A percentile compares a stretch with the other conserved stretches of the same genome.
phyloP scores from a whole-genome alignment of 768 basidiomycete genomes.

The Pleurotus tuoliensis region DNA sequence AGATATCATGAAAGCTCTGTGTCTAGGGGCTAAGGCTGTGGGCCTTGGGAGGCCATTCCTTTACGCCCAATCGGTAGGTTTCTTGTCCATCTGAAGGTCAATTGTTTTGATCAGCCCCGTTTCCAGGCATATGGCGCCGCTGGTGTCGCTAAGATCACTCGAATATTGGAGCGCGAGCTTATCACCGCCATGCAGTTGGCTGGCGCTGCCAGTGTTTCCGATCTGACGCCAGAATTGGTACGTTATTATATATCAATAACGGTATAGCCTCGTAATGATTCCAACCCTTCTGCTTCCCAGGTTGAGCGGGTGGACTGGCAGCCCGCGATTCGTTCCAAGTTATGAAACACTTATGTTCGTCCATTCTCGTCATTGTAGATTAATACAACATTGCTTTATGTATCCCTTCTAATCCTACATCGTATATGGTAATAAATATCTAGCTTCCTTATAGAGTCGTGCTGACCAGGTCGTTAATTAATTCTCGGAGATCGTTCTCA shows the following conservation, averaged over 20 bases:
- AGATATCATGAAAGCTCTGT: conserved; percentile 89
- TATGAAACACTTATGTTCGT: conserved; percentile 20
- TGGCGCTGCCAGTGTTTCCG: conserved; percentile 60
- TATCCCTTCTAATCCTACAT: too few species aligned
- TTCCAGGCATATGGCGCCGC: conserved; percentile 69
- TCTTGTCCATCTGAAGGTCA: neutral
- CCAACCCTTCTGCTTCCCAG: conserved; percentile 22
- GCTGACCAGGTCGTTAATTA: conserved; percentile 34
- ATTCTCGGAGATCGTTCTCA: conserved; percentile 30
- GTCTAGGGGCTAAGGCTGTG: conserved; percentile 83
- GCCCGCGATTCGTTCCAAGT: conserved; percentile 30
- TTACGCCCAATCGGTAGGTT: conserved; percentile 74
- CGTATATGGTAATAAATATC: neutral
- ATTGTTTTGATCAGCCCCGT: neutral
- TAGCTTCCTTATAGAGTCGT: neutral
- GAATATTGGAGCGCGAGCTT: conserved; percentile 76
- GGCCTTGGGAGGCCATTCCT: conserved; percentile 85
- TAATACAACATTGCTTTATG: neutral
- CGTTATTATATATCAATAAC: conserved; percentile 13
- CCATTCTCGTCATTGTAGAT: neutral
- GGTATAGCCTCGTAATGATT: neutral
- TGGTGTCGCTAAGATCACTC: conserved; percentile 62
- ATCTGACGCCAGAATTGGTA: conserved; percentile 76
- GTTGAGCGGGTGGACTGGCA: conserved; percentile 70
- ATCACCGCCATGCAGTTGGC: conserved; percentile 69